Base-by-base conservation (phyloP, 2,329 filamentous ascomycete genomes). In the Paecilomyces formosus region DNA sequence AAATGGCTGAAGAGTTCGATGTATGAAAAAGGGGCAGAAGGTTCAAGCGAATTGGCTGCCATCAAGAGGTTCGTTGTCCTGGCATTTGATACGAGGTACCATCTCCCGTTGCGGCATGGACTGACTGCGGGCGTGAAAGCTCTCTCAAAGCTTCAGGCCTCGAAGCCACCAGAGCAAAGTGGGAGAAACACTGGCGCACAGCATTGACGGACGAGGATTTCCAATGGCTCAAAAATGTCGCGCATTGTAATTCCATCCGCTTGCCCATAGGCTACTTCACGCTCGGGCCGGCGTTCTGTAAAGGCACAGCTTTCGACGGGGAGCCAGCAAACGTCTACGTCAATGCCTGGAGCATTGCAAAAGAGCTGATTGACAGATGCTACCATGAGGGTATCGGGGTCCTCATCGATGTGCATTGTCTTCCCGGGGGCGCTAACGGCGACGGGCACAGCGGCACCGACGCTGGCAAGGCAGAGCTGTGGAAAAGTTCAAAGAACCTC, bases 241-340 rank as follows among this genome's bases (percentile, higher is more conserved):
- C 80, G 1, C 79, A 78, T 55, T 82, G 82, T 63, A 85, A 81
- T 3, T 81, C 81, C 15, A 78, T 86, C 50, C 78, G 84, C n/a
- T 68, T 87, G 18, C 84, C 84, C 0, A 81, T 87, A 56, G 83
- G 84, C 2, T 85, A 83, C 68, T 86, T 80, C 65, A 81, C 79
- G 3, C 75, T 86, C 4, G 82, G 81, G 0, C 75, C 78, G 0
- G 66, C 73, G 1, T 85, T 80, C 64, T 81, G 79, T 59, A 64
- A 71, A 11, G 74, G 74, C 2, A 85, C 82, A 0, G 76, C 79
- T 0, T 86, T 85, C 68, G 76, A 79, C 30, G 64, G 61, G 21
- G 70, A 74, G 0, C 75, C 77, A 8, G 70, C 74, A 6, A 64
- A 71, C 28, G 76, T 85, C 9, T 86, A 86, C 64, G 64, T 68